Evolutionary conservation across 148 eudicot genomes (phyloP), one percentile per base, ranked within the genome.

Genomic region (Vaccinium darrowii): DNA sequence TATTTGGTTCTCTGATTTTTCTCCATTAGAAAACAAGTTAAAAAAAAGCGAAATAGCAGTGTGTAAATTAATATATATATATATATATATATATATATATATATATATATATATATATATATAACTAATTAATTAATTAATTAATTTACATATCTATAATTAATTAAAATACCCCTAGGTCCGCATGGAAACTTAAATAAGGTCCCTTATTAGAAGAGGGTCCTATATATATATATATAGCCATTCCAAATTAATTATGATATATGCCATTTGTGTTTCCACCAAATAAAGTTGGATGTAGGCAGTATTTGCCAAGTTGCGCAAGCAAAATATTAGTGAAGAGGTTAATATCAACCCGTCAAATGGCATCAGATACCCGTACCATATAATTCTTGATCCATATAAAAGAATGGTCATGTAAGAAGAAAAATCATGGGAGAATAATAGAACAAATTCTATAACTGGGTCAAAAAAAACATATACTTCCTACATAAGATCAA

Each of bases 311-410:
- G 71, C 71, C 71, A 8, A 63, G 10, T 63, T 65, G 72, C 1
- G 13, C 72, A 27, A 69, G 74, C 7, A 69, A 67, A 69, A 5
- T 25, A 69, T 3, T 13, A 69, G 27, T 27, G 8, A 11, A 43
- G 47, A 43, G 47, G 7, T 43, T 5, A 43, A 43, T 43, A 43
- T 43, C 47, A 43, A 0, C 47, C 47, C 0, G 74, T 69, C 74
- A 69, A 69, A 69, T 69, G 74, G 74, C 39, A 69, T 69, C 74
- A 27, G 74, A 69, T 69, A 69, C 74, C 27, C 74, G 18, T 27
- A 69, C 16, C 8, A 23, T 9, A 1, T n/a, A 63, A 8, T n/a
- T 63, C 39, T 69, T 69, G 74, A 13, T 25, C 8, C 74, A 27
- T 27, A 11, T 1, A 12, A 69, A 69, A 69, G 39, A 69, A 69